Percentiles rank a stretch among this genome's conserved stretches.
Conservation (phyloP, 2,329 filamentous ascomycete genomes). For the Cladosporium velox region DNA sequence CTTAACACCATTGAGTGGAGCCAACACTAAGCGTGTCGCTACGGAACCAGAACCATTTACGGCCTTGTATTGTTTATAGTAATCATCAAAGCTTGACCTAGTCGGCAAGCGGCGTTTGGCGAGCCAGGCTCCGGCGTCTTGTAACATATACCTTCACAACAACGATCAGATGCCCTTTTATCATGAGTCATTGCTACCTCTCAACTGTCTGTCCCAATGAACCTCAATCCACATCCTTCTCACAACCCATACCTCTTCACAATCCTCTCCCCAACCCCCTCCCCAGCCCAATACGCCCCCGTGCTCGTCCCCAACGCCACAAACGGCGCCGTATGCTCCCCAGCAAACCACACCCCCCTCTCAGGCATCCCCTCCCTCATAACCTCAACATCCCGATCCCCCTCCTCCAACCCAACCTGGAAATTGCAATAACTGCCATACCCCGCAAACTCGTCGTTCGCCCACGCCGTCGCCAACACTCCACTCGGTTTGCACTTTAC, state of each 20-base stretch:
- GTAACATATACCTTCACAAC: slow-evolving; percentile 17
- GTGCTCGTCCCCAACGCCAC: slow-evolving; percentile 85
- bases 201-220: neutral
- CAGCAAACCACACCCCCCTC: slow-evolving; percentile 78
- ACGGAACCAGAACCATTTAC: slow-evolving; percentile 13
- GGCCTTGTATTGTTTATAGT: slow-evolving; percentile 21
- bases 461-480: slow-evolving; percentile 74
- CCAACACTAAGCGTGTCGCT: slow-evolving; percentile 68
- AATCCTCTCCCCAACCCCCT: slow-evolving; percentile 70
- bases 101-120: slow-evolving; percentile 20
- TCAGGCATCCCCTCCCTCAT: slow-evolving; percentile 60
- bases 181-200: neutral
- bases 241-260: slow-evolving; percentile 53
- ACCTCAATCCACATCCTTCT: neutral
- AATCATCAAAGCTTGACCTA: slow-evolving; percentile 18
- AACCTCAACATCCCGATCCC: slow-evolving; percentile 69
- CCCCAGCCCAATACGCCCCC: slow-evolving; percentile 90
- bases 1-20: slow-evolving; percentile 97
- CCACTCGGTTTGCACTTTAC: slow-evolving; percentile 63
- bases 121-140: slow-evolving; percentile 16
- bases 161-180: slow-evolving; percentile 5
- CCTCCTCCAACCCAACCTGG: slow-evolving; percentile 70
- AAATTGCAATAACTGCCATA: slow-evolving; percentile 86
- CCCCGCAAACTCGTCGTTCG: slow-evolving; percentile 75
- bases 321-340: slow-evolving; percentile 89